Evolutionary conservation across 495 filamentous ascomycete species (phyloP).

Genomic region (Massariosphaeria phaeospora): DNA sequence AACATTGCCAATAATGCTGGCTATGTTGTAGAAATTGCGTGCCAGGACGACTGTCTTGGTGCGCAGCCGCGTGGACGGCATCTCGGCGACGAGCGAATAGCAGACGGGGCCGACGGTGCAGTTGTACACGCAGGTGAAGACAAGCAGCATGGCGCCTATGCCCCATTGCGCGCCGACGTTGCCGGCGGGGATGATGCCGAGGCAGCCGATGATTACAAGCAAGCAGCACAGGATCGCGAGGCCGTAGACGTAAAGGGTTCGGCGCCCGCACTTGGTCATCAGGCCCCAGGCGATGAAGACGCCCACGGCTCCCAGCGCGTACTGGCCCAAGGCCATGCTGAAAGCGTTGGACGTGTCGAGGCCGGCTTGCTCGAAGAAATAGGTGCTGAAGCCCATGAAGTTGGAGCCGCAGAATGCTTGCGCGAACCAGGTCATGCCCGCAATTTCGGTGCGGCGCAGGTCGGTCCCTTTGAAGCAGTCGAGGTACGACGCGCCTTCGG

Average conservation of each 20-base stretch:
- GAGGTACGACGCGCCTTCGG: slow-evolving; percentile 60
- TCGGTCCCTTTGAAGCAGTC: slow-evolving; percentile 76
- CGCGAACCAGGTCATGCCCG: slow-evolving; percentile 75
- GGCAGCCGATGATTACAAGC: slow-evolving; percentile 69
- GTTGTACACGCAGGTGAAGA: slow-evolving; percentile 72
- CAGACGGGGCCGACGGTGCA: slow-evolving; percentile 72
- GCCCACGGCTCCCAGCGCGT: slow-evolving; percentile 69
- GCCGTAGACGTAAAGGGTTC: slow-evolving; percentile 65
- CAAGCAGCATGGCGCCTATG: slow-evolving; percentile 64
- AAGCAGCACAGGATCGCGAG: slow-evolving; percentile 60
- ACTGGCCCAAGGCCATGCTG: slow-evolving; percentile 67
- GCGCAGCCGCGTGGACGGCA: slow-evolving; percentile 67
- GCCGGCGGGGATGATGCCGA: slow-evolving; percentile 55
- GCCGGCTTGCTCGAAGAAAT: slow-evolving; percentile 73
- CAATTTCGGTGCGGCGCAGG: slow-evolving; percentile 63
- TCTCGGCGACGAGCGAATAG: slow-evolving; percentile 71
- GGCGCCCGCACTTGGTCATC: slow-evolving; percentile 65
- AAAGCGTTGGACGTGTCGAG: slow-evolving; percentile 56
- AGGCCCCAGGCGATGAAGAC: slow-evolving; percentile 70
- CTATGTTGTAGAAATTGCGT: slow-evolving; percentile 68
- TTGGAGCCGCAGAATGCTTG: slow-evolving; percentile 74
- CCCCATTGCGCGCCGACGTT: slow-evolving; percentile 55
- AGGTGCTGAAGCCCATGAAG: slow-evolving; percentile 61
- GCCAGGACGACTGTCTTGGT: slow-evolving; percentile 64
- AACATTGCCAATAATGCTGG: slow-evolving; percentile 62